Evolutionary conservation across 768 basidiomycete species (phyloP), one percentile per base, ranked within the genome.

Genomic region (Boletellus ananiceps): DNA sequence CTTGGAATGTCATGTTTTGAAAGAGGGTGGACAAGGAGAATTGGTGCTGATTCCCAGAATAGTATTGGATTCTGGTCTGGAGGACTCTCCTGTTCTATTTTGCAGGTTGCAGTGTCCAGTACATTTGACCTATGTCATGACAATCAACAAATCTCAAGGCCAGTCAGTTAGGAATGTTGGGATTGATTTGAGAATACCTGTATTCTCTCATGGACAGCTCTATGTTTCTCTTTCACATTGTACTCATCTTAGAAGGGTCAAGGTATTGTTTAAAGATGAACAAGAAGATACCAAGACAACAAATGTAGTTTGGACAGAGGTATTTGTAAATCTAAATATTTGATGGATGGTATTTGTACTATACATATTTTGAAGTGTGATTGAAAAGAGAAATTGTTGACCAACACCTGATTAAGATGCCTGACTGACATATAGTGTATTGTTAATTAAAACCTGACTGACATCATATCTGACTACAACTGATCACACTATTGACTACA

Each of bases 111-210:
- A 69, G 44, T 67, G 68, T 34, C 67, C 72, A 39, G 55, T 74
- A 0, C 51, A 59, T 8, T 52, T 74, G 6, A 68, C 64, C 2
- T 73, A 68, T 65, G 64, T 65, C 0, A 69, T 73, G 66, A 63
- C 69, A 0, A 69, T 72, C 54, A 71, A 73, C 60, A 73, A 73
- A 34, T 50, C 64, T 12, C 69, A 72, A 62, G 72, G 71, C 1
- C 71, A 73, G 39, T 66, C 61, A 8, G 51, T 69, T 1, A 57
- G 55, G 36, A 39, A 56, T 57, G 66, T 71, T 44, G 68, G 69
- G 2, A 23, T 71, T 0, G 64, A 74, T 35, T 52, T 73, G 7
- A 43, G 57, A 0, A 37, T 40, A 2, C 43, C 60, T 33, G 60
- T 67, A 2, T 71, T 72, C 43, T 52, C 63, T 19, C 67, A 72